Conservation (phyloP, 2,329 filamentous ascomycete species). For the Colletotrichum higginsianum region DNA sequence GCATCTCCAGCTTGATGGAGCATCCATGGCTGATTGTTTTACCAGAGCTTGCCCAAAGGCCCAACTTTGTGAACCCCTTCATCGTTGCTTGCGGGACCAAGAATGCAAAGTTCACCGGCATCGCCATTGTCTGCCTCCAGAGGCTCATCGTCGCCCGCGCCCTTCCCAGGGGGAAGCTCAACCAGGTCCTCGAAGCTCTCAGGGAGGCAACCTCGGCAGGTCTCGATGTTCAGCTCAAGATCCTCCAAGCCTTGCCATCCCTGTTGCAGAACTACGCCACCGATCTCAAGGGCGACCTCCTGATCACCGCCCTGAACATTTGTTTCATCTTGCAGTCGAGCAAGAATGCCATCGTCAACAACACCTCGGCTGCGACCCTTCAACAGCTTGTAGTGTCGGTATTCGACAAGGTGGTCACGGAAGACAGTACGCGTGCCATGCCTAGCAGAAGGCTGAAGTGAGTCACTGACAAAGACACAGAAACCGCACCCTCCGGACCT, state of each 20-base stretch:
- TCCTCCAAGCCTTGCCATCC: constrained; percentile 91
- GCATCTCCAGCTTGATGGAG: constrained; percentile 44
- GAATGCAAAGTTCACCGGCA: constrained; percentile 90
- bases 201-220: constrained; percentile 85
- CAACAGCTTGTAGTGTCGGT: constrained; percentile 94
- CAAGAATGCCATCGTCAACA: constrained; percentile 94
- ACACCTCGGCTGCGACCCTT: constrained; percentile 95
- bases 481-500: constrained; percentile 65
- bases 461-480: constrained; percentile 50
- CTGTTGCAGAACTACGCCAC: constrained; percentile 90
- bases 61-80: constrained; percentile 92
- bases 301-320: constrained; percentile 88
- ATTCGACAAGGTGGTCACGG: constrained; percentile 89
- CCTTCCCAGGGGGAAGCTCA: constrained; percentile 83
- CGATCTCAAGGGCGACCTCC: constrained; percentile 84
- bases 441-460: neutral
- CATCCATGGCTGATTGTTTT: constrained; percentile 26
- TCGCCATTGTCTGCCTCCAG: constrained; percentile 90
- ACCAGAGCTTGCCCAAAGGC: constrained; percentile 84
- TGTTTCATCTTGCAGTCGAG: constrained; percentile 92
- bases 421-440: constrained; percentile 76
- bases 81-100: constrained; percentile 92
- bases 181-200: constrained; percentile 89
- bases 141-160: constrained; percentile 87
- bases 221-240: constrained; percentile 94